Evolutionary conservation across 345 rosid genomes (phyloP).

Genomic region (Syzygium grande): DNA sequence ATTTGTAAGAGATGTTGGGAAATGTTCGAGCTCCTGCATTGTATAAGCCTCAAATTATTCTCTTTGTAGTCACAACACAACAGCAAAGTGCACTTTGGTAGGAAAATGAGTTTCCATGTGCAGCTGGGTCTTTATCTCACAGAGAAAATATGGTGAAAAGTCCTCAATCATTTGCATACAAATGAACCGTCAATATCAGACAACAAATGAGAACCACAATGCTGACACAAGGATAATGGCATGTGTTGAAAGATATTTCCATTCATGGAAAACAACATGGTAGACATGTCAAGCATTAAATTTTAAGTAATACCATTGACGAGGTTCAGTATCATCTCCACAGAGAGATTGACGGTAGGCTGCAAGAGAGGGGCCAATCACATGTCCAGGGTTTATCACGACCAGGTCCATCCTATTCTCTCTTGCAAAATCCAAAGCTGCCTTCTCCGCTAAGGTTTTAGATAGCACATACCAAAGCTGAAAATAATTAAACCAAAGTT

Average conservation of each 20-base stretch:
- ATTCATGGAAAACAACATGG: background rate
- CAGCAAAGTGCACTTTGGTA: background rate
- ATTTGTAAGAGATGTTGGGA: background rate
- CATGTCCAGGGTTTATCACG: background rate
- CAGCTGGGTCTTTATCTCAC: background rate
- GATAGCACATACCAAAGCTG: conserved; percentile 5
- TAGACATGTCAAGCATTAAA: background rate
- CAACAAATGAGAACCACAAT: background rate
- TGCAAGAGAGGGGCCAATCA: background rate
- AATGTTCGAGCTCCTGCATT: conserved; percentile 4
- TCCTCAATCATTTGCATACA: background rate
- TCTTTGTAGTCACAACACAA: background rate
- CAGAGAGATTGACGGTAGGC: no score
- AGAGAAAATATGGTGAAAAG: background rate
- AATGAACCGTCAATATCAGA: background rate
- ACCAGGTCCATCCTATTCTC: conserved; percentile 4
- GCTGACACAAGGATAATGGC: background rate
- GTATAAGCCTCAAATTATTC: background rate
- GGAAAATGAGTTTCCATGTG: background rate
- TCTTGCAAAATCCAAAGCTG: background rate
- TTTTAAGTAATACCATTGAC: no score
- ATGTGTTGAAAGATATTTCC: background rate
- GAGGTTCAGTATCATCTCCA: no score
- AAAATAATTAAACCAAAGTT: background rate
- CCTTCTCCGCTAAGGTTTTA: conserved; percentile 5